Conservation (phyloP, 257 asterid genomes). For the Gentiana macrophylla region DNA sequence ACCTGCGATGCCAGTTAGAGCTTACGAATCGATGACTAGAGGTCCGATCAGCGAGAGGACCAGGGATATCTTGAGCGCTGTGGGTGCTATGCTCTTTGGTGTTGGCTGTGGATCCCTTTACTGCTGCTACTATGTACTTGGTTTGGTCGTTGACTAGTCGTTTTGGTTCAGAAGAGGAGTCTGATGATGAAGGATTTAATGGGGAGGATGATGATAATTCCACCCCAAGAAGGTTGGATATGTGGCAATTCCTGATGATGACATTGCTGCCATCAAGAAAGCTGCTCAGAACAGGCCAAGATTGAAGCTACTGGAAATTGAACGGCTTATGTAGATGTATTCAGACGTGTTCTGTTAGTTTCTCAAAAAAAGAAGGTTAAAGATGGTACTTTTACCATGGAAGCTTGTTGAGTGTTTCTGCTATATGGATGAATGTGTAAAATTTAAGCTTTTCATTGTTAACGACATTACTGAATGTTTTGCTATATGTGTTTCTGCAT, state of each 20-base stretch:
- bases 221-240: constrained; percentile 42
- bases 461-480: constrained; percentile 6
- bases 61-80: constrained; percentile 67
- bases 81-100: constrained; percentile 67
- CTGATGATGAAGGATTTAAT: constrained; percentile 31
- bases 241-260: constrained; percentile 32
- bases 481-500: too few species aligned
- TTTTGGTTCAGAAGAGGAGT: constrained; percentile 40
- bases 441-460: constrained; percentile 2
- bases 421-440: constrained; percentile 5
- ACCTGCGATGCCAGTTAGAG: constrained; percentile 27
- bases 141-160: constrained; percentile 56
- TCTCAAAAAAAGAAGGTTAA: constrained; percentile 1
- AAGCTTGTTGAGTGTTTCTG: constrained; percentile 4
- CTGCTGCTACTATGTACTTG: constrained; percentile 61
- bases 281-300: constrained; percentile 18
- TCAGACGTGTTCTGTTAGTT: not conserved
- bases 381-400: not conserved
- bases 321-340: not conserved
- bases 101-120: constrained; percentile 75
- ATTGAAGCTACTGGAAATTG: constrained; percentile 22
- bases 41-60: constrained; percentile 60
- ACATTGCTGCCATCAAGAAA: constrained; percentile 39
- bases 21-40: constrained; percentile 41
- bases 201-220: constrained; percentile 22